Base-by-base conservation (phyloP, 768 basidiomycete species). In the Gymnopilus junonius region DNA sequence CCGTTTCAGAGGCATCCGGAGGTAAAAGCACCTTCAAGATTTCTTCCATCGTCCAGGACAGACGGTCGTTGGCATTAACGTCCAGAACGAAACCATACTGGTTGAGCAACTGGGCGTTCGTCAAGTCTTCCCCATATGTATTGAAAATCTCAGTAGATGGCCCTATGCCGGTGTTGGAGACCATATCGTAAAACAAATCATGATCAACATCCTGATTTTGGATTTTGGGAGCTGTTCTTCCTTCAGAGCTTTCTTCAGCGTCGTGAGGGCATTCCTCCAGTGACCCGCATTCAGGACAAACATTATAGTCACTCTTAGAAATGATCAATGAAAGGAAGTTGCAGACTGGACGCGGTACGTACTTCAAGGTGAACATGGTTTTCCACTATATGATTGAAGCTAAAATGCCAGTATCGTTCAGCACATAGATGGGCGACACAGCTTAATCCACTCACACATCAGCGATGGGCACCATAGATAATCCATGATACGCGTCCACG, bases 391-490 rank as follows among this genome's bases (percentile, higher is more conserved):
- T 93, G 92, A 73, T 93, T 92, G 75, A 93, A 93, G 56, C 91
- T 93, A 48, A 21, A 62, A 12, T 27, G 55, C 69, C 56, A 61
- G 63, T 60, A 39, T 34, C 27, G 64, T n/a, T 67, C 34, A 32
- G 29, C 53, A 55, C 51, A 20, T 27, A 15, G 29, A 50, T 53
- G 51, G 63, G 1, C 48, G 53, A 54, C 35, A 17, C 45, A 56
- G 59, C 20, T 32, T 23, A 51, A n/a, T 35, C 21, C 12, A 83
- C 88, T 74, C 71, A 93, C 91, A 84, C 83, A 76, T 95, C 94
- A 32, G 92, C 92, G 65, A 94, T 84, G 4, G 94, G 93, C 20
- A 94, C 91, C 84, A 97, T 90, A 1, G 90, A 84, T 17, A 95
- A 77, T 6, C 87, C 87, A 71, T 94, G 93, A 71, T 87, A 95